Conservation (phyloP, 2,329 filamentous ascomycete species). For the Stachybotrys chartarum region DNA sequence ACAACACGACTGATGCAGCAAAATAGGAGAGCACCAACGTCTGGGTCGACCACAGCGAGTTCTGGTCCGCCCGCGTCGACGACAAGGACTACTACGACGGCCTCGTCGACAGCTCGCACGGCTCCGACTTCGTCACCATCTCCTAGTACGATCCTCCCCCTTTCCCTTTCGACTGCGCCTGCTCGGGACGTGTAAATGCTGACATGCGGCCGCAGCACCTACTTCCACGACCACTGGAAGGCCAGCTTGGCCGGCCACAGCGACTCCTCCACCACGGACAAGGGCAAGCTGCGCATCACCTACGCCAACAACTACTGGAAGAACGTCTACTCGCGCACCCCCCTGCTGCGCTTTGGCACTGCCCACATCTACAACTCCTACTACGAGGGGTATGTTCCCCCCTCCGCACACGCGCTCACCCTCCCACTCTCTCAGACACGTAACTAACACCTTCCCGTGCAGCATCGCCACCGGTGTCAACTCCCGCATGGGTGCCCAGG, state of each 20-base stretch:
- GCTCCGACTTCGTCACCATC: constrained; percentile 48
- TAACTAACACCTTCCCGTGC: background rate
- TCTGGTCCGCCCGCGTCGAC: constrained; percentile 44
- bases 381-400: constrained; percentile 12
- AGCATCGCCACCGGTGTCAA: constrained; percentile 34
- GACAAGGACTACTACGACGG: constrained; percentile 64
- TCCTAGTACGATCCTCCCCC: constrained; percentile 27
- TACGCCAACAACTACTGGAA: constrained; percentile 56
- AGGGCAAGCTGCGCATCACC: constrained; percentile 51
- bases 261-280: constrained; percentile 50
- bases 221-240: constrained; percentile 27
- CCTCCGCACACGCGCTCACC: background rate
- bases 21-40: constrained; percentile 40
- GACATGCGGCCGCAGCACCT: constrained; percentile 12
- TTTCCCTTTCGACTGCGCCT: too few species aligned
- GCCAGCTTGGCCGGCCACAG: constrained; percentile 49
- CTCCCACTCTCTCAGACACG: too few species aligned
- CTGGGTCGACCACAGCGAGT: constrained; percentile 44
- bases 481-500: constrained; percentile 42
- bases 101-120: constrained; percentile 53
- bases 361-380: constrained; percentile 40
- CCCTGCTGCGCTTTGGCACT: constrained; percentile 56
- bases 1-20: background rate
- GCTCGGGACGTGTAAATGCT: background rate
- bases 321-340: constrained; percentile 54